Percentiles rank a stretch among this genome's conserved stretches.
Evolutionary conservation across 2,329 filamentous ascomycete species (phyloP).

Genomic region (Corynespora cassiicola): DNA sequence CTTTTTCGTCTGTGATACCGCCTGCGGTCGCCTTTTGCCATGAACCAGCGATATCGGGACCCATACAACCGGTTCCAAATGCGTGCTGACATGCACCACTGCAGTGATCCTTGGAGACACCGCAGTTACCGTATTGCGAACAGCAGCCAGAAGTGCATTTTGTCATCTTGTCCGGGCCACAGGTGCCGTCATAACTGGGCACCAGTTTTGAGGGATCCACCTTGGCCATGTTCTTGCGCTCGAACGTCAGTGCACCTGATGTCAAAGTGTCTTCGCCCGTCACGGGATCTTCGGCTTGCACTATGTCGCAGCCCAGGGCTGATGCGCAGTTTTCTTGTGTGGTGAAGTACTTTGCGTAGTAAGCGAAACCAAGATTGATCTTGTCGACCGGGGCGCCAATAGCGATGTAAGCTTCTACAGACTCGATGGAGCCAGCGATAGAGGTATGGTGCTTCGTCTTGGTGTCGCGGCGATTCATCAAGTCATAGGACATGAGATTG

Average conservation of each 20-base stretch:
- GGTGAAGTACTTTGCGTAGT: conserved; percentile 73
- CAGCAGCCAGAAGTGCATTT: conserved; percentile 38
- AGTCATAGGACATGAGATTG: conserved; percentile 76
- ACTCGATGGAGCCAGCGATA: conserved; percentile 60
- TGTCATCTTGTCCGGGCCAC: conserved; percentile 33
- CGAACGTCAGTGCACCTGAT: conserved; percentile 63
- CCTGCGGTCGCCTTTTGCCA: conserved; percentile 62
- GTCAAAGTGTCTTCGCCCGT: conserved; percentile 66
- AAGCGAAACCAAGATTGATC: conserved; percentile 71
- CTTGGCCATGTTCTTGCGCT: conserved; percentile 31
- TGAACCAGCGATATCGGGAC: conserved; percentile 60
- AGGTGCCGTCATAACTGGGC: conserved; percentile 34
- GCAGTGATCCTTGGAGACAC: conserved; percentile 33
- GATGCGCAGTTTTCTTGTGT: conserved; percentile 54
- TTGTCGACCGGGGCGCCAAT: conserved; percentile 63
- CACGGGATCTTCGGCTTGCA: conserved; percentile 64
- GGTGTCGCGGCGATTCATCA: conserved; percentile 73
- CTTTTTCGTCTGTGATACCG: conserved; percentile 62
- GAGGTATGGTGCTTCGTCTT: conserved; percentile 70
- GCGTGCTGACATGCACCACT: conserved; percentile 38
- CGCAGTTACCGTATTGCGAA: conserved; percentile 42
- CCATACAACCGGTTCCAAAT: conserved; percentile 49
- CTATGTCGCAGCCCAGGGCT: conserved; percentile 66
- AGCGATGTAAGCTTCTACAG: conserved; percentile 65
- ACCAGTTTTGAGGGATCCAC: conserved; percentile 20